phyloP scores from a whole-genome alignment of 2,329 filamentous ascomycete genomes.

The Aspergillus brunneoviolaceus region DNA sequence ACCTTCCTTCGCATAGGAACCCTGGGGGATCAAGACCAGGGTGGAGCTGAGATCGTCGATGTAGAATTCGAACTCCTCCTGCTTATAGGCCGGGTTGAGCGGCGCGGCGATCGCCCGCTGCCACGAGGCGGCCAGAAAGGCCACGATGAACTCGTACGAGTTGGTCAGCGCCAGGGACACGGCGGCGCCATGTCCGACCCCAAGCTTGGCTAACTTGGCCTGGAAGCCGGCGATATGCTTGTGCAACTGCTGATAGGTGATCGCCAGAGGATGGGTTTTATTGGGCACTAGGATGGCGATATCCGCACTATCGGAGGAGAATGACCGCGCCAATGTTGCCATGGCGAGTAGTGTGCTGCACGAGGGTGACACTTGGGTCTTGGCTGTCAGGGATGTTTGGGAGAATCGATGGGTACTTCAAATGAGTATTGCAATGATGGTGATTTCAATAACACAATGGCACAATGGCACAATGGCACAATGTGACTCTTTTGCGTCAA shows the following conservation, averaged over 20 bases:
- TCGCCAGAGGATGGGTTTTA: conserved; percentile 59
- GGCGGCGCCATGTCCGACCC: conserved; percentile 66
- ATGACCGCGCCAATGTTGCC: conserved; percentile 59
- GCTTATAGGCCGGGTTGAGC: conserved; percentile 85
- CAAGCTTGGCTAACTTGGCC: conserved; percentile 71
- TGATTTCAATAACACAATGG: not conserved
- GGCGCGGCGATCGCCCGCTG: conserved; percentile 81
- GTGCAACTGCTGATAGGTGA: conserved; percentile 68
- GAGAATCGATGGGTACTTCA: not conserved
- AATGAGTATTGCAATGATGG: not conserved
- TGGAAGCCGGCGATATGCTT: conserved; percentile 70
- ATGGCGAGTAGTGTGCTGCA: conserved; percentile 33
- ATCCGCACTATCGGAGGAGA: conserved; percentile 52
- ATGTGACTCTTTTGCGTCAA: too few relatives aligned
- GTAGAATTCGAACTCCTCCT: conserved; percentile 88
- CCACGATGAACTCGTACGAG: conserved; percentile 83
- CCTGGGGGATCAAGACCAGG: conserved; percentile 72
- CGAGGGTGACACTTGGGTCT: conserved; percentile 6
- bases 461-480: too few relatives aligned
- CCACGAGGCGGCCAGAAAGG: conserved; percentile 82
- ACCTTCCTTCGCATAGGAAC: conserved; percentile 64
- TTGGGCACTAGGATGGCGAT: conserved; percentile 73
- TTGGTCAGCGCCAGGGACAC: conserved; percentile 83
- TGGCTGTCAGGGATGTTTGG: conserved; percentile 12
- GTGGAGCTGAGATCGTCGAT: conserved; percentile 83